Conservation (phyloP, 768 basidiomycete genomes). For the Coprinopsis cinerea region DNA sequence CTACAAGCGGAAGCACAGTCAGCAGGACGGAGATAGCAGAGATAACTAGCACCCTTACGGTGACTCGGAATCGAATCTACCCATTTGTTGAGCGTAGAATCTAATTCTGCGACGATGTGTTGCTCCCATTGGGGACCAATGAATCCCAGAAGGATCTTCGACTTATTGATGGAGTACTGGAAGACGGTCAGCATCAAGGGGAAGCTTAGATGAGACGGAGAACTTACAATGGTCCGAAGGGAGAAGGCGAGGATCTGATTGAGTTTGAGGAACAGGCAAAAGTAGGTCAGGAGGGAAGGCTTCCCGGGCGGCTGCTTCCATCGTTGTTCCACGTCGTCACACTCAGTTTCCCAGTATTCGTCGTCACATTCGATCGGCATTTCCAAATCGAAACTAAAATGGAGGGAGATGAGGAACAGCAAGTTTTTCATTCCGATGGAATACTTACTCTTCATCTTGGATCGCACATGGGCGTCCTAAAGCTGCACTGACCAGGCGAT, state of each 20-base stretch:
- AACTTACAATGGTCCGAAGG: slow-evolving; percentile 56
- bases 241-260: slow-evolving; percentile 60
- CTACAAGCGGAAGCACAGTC: slow-evolving; percentile 18
- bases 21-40: background rate
- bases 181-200: background rate
- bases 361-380: slow-evolving; percentile 61
- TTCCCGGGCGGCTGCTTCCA: slow-evolving; percentile 68
- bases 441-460: slow-evolving; percentile 69
- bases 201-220: background rate
- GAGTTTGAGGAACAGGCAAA: slow-evolving; percentile 52
- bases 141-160: slow-evolving; percentile 57
- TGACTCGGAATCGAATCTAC: slow-evolving; percentile 60
- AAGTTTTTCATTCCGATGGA: background rate
- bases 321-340: slow-evolving; percentile 46
- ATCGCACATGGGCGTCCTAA: slow-evolving; percentile 74
- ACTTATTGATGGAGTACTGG: slow-evolving; percentile 82
- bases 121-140: slow-evolving; percentile 63
- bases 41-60: slow-evolving; percentile 29
- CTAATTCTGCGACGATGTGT: slow-evolving; percentile 61
- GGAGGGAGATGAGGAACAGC: background rate
- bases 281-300: slow-evolving; percentile 51
- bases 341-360: slow-evolving; percentile 59
- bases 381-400: slow-evolving; percentile 70
- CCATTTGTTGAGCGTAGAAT: slow-evolving; percentile 70
- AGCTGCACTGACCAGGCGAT: slow-evolving; percentile 43